A percentile compares a stretch with the other conserved stretches of the same genome.
phyloP scores from a whole-genome alignment of 139 green algal species.

The Chlorokybus atmophyticus region DNA sequence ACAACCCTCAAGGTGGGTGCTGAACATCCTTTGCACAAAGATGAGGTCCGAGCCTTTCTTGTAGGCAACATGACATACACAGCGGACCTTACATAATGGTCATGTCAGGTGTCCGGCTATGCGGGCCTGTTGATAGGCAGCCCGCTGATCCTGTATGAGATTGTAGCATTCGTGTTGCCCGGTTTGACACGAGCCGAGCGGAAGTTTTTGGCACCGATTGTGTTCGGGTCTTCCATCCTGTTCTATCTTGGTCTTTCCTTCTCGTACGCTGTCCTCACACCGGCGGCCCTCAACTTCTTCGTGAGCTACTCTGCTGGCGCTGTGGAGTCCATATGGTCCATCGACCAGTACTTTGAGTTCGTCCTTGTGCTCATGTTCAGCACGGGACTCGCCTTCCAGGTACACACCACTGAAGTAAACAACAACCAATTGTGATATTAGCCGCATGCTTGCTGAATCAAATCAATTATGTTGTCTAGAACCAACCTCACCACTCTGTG shows the following conservation, averaged over 20 bases:
- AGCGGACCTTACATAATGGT: too few species aligned
- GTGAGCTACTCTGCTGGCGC: slow-evolving; percentile 87
- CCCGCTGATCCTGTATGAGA: slow-evolving; percentile 90
- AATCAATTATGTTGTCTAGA: too few species aligned
- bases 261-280: slow-evolving; percentile 87
- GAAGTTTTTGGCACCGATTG: slow-evolving; percentile 78
- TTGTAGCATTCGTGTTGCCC: slow-evolving; percentile 87
- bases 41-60: too few species aligned
- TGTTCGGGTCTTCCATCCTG: slow-evolving; percentile 79
- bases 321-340: slow-evolving; percentile 95
- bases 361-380: slow-evolving; percentile 92
- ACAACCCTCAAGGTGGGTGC: slow-evolving; percentile 86
- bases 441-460: too few species aligned
- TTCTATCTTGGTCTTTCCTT: slow-evolving; percentile 91
- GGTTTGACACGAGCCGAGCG: slow-evolving; percentile 79
- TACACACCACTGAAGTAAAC: too few species aligned
- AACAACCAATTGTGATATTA: too few species aligned
- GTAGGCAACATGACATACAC: too few species aligned
- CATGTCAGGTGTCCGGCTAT: slow-evolving; percentile 84
- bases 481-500: too few species aligned
- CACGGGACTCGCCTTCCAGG: slow-evolving; percentile 93
- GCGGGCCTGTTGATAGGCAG: slow-evolving; percentile 72
- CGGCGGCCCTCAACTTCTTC: slow-evolving; percentile 94
- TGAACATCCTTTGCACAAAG: too few species aligned
- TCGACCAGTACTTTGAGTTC: slow-evolving; percentile 99